Percentiles rank a stretch among this genome's conserved stretches.
Evolutionary conservation across 2,329 filamentous ascomycete genomes (phyloP).

Genomic region (Tolypocladium sp.): DNA sequence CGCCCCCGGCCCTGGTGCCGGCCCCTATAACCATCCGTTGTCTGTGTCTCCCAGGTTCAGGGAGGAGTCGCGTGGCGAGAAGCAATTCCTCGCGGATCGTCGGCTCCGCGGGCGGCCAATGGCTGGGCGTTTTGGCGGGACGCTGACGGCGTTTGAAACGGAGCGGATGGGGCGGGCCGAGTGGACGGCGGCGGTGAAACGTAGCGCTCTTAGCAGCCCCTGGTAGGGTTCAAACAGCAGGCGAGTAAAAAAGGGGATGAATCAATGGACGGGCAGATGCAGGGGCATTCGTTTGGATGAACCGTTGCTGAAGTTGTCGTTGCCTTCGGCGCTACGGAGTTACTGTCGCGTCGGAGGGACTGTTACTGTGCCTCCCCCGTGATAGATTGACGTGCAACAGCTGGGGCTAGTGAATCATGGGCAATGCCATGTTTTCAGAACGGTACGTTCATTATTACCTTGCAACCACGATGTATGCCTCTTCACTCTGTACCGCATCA

Average conservation of each 20-base stretch:
- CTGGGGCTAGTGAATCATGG: too few species aligned
- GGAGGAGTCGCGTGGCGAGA: neutral
- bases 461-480: too few species aligned
- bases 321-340: too few species aligned
- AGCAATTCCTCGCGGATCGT: neutral
- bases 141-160: neutral
- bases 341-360: too few species aligned
- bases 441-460: too few species aligned
- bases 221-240: neutral
- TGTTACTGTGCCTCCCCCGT: too few species aligned
- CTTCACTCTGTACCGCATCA: too few species aligned
- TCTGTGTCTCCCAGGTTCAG: neutral
- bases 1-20: neutral
- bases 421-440: too few species aligned
- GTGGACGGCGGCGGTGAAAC: neutral
- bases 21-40: neutral
- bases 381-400: too few species aligned
- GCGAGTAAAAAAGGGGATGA: neutral
- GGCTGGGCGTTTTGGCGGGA: neutral
- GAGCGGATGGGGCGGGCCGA: neutral
- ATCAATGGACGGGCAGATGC: too few species aligned
- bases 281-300: too few species aligned
- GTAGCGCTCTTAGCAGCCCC: neutral
- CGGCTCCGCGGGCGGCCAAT: neutral
- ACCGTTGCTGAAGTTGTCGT: too few species aligned